Base-by-base conservation (phyloP, 2,329 filamentous ascomycete species). In the Fusarium odoratissimum region DNA sequence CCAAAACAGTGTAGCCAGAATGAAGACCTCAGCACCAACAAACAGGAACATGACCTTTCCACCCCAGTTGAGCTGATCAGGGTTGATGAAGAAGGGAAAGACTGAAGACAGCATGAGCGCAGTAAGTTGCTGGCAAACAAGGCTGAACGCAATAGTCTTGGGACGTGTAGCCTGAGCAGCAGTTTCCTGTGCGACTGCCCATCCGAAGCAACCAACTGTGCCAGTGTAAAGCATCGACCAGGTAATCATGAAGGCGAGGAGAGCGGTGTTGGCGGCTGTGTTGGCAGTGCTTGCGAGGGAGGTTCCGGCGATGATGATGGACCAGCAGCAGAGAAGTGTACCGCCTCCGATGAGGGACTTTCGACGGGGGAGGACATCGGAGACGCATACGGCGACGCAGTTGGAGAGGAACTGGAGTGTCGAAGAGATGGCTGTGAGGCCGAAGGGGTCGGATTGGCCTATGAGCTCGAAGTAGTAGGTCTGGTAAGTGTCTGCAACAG, bases 11-110 rank as follows among this genome's bases (percentile, higher is more conserved):
- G 52, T 65, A 2, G 59, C 68, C 10, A 82, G 75, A 25, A 82
- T 80, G 31, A 82, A 74, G 2, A 80, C 59, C 69, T 82, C 80
- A 2, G 80, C 80, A 1, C 68, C 79, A 9, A 80, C 80, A 56
- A 82, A 82, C 30, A 82, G 21, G 49, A 82, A 82, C 79, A 82
- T 81, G 64, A 82, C 74, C 67, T 79, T 82, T 37, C 80, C 80
- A 0, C 80, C 80, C 80, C 80, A 82, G 62, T 82, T 82, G 5
- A 82, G 60, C 58, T 82, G 78, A 60, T 82, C 79, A 0, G 81
- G 80, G 70, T 82, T 82, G 68, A 82, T 82, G 37, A 82, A 82
- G 70, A 75, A 82, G 0, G 81, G 80, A 38, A 82, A 82, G 1
- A 82, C 77, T 0, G 78, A 81, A 4, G 78, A 80, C 13, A 82